These are phyloP conservation scores for Cladophialophora chaetospira DNA, from an alignment of 2,329 filamentous ascomycete species.

Conservation along the genomic window DNA sequence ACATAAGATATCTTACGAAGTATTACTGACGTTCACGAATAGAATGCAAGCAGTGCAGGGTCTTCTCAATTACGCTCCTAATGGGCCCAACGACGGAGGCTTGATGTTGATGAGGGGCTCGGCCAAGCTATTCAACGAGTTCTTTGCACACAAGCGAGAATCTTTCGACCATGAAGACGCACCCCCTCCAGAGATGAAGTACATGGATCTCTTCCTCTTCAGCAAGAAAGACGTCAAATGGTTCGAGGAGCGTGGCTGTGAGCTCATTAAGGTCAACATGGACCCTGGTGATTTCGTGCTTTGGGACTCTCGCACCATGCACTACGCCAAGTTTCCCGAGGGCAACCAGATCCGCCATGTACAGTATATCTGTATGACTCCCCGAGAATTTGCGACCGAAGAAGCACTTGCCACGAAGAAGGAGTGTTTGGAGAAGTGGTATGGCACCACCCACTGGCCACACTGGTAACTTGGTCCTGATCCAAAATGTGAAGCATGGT, in stretches of 20 bases:
- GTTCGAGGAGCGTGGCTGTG: slow-evolving; percentile 45
- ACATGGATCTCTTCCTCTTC: slow-evolving; percentile 48
- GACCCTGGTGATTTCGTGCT: slow-evolving; percentile 49
- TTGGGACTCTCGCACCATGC: slow-evolving; percentile 52
- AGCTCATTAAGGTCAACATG: slow-evolving; percentile 43
- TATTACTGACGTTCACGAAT: background rate
- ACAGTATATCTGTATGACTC: background rate
- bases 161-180: background rate
- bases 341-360: background rate
- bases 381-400: background rate
- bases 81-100: slow-evolving; percentile 51
- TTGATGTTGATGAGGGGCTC: slow-evolving; percentile 50
- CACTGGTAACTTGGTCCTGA: background rate
- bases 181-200: background rate
- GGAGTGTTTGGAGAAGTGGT: background rate
- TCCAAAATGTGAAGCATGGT: too few relatives aligned
- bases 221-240: slow-evolving; percentile 47
- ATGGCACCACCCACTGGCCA: background rate
- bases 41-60: background rate
- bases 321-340: slow-evolving; percentile 39
- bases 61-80: slow-evolving; percentile 35
- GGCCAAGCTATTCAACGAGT: slow-evolving; percentile 46
- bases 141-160: slow-evolving; percentile 41
- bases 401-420: background rate
- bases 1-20: background rate